A percentile compares a stretch with the other conserved stretches of the same genome.
phyloP scores from a whole-genome alignment of 139 green algal genomes.

The Tetradesmus lagerheimii region DNA sequence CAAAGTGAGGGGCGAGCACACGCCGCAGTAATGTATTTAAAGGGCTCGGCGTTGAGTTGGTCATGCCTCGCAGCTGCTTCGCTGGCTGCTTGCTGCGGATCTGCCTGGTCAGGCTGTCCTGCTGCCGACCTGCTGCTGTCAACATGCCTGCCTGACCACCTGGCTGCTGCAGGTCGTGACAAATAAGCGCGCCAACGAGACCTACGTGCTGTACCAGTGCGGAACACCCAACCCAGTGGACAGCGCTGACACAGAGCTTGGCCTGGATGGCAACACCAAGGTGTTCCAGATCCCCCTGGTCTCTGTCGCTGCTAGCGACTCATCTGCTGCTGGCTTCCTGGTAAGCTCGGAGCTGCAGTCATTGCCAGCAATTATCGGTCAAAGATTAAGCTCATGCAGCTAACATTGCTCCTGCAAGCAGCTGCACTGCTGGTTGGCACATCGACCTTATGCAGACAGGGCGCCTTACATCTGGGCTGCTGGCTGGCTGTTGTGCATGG shows the following conservation, averaged over 20 bases:
- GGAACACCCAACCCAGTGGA: slow-evolving; percentile 56
- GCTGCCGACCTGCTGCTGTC: neutral
- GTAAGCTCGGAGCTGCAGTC: slow-evolving; percentile 37
- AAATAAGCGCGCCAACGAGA: slow-evolving; percentile 67
- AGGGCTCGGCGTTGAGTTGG: neutral
- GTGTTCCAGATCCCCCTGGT: slow-evolving; percentile 78
- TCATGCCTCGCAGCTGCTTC: neutral
- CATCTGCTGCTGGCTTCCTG: slow-evolving; percentile 75
- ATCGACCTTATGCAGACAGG: no score
- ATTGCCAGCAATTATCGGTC: no score
- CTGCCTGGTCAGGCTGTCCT: neutral
- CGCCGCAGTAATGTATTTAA: neutral
- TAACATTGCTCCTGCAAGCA: neutral
- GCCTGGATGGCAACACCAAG: slow-evolving; percentile 45
- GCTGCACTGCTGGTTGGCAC: no score
- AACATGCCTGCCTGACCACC: neutral
- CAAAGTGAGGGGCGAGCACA: slow-evolving; percentile 54
- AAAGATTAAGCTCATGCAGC: no score
- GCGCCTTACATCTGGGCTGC: no score
- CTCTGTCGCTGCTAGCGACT: slow-evolving; percentile 68
- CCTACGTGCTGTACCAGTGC: slow-evolving; percentile 88
- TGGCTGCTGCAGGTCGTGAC: slow-evolving; percentile 70
- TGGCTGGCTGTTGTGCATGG: no score
- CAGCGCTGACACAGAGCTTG: slow-evolving; percentile 15
- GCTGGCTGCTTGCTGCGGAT: neutral